Percentiles rank a stretch among this genome's conserved stretches.
Conservation (phyloP, 768 basidiomycete genomes). For the Coprinopsis sp. region DNA sequence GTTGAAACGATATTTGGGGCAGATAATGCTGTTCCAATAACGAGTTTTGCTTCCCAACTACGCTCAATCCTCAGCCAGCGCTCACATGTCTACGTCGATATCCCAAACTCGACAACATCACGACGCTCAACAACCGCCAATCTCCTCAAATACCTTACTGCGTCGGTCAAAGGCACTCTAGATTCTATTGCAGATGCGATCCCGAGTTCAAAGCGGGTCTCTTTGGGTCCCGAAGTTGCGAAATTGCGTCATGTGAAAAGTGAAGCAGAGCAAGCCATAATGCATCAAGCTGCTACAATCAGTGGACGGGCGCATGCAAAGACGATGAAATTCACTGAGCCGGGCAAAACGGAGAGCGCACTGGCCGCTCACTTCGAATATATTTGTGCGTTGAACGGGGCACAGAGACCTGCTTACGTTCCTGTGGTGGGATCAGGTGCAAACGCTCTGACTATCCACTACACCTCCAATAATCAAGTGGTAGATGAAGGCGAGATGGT, state of each 20-base stretch:
- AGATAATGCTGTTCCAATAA: slow-evolving; percentile 63
- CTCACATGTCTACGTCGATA: slow-evolving; percentile 50
- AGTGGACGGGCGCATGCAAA: slow-evolving; percentile 81
- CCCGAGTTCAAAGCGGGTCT: slow-evolving; percentile 37
- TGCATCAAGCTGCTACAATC: slow-evolving; percentile 85
- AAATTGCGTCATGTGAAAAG: slow-evolving; percentile 78
- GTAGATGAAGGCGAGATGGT: slow-evolving; percentile 69
- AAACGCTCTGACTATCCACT: slow-evolving; percentile 90
- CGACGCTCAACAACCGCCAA: slow-evolving; percentile 37
- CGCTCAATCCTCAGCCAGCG: slow-evolving; percentile 47
- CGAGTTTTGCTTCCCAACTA: slow-evolving; percentile 53
- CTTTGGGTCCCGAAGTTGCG: slow-evolving; percentile 66
- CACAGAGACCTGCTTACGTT: slow-evolving; percentile 91
- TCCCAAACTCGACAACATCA: slow-evolving; percentile 28
- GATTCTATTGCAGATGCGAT: slow-evolving; percentile 55
- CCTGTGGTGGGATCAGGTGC: slow-evolving; percentile 97
- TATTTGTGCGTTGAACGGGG: slow-evolving; percentile 69
- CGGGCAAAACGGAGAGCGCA: slow-evolving; percentile 37
- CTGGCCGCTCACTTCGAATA: slow-evolving; percentile 86
- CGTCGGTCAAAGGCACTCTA: slow-evolving; percentile 38
- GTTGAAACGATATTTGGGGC: slow-evolving; percentile 68
- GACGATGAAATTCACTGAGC: slow-evolving; percentile 78
- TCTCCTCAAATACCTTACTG: slow-evolving; percentile 49
- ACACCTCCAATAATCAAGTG: slow-evolving; percentile 85
- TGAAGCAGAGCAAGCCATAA: slow-evolving; percentile 64